These are phyloP conservation scores for Fusarium subtropicale DNA, from an alignment of 2,329 filamentous ascomycete species.

Conservation along the genomic window DNA sequence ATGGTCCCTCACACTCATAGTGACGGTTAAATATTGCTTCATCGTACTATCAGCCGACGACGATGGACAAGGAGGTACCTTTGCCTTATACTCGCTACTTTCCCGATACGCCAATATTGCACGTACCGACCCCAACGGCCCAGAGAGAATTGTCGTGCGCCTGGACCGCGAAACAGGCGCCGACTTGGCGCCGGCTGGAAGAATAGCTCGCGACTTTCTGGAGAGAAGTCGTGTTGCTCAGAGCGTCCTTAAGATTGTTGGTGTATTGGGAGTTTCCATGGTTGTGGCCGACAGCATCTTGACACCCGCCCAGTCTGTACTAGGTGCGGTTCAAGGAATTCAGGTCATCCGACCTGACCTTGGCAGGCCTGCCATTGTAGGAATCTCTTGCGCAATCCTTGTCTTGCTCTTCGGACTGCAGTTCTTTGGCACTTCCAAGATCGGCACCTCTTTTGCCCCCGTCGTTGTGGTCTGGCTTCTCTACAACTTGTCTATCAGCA, in stretches of 20 bases:
- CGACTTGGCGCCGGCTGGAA: conserved; percentile 65
- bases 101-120: conserved; percentile 70
- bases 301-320: conserved; percentile 76
- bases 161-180: conserved; percentile 69
- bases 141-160: conserved; percentile 63
- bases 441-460: conserved; percentile 72
- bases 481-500: conserved; percentile 71
- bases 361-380: conserved; percentile 67
- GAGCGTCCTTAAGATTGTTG: conserved; percentile 68
- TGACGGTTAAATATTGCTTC: conserved; percentile 75
- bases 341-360: conserved; percentile 69
- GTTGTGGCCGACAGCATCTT: conserved; percentile 75
- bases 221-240: conserved; percentile 67
- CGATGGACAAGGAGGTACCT: conserved; percentile 77
- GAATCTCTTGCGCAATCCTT: conserved; percentile 72
- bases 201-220: conserved; percentile 65
- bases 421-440: conserved; percentile 71
- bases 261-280: conserved; percentile 74
- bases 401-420: conserved; percentile 73
- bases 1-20: conserved; percentile 76
- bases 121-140: conserved; percentile 64
- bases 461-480: conserved; percentile 75
- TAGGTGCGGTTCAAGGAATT: conserved; percentile 75
- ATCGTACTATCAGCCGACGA: conserved; percentile 75
- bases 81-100: conserved; percentile 73